phyloP scores from a whole-genome alignment of 768 basidiomycete genomes.

The Leccinum imitatum region DNA sequence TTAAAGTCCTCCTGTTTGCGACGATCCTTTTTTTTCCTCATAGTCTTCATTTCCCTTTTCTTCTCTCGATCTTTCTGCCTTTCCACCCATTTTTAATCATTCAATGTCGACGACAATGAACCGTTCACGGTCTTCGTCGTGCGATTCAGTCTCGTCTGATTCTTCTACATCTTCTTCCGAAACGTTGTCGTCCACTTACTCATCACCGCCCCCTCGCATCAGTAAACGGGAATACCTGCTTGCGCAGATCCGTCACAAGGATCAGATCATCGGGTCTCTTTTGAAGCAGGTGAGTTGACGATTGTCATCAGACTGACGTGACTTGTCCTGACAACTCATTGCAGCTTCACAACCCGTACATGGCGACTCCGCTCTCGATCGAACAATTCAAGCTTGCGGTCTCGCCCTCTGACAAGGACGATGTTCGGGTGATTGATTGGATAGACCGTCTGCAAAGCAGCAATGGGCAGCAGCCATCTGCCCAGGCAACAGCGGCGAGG shows the following conservation, averaged over 20 bases:
- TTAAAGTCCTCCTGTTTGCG: slow-evolving; percentile 15
- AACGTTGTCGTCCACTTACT: slow-evolving; percentile 37
- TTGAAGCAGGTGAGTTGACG: slow-evolving; percentile 65
- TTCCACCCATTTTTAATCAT: not conserved
- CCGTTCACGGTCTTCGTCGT: slow-evolving; percentile 23
- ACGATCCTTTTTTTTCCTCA: not conserved
- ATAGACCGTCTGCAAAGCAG: slow-evolving; percentile 67
- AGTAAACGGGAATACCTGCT: slow-evolving; percentile 87
- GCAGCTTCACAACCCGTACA: slow-evolving; percentile 71
- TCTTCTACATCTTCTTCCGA: slow-evolving; percentile 35
- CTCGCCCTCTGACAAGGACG: slow-evolving; percentile 69
- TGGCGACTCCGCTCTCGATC: slow-evolving; percentile 75
- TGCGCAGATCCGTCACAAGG: slow-evolving; percentile 85
- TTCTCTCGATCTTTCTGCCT: not conserved
- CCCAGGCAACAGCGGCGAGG: slow-evolving; percentile 36
- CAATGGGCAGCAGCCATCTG: slow-evolving; percentile 44
- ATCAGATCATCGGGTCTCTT: slow-evolving; percentile 80
- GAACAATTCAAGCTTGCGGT: slow-evolving; percentile 78
- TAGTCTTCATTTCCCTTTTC: not conserved
- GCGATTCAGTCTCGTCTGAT: slow-evolving; percentile 22
- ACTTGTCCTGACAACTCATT: slow-evolving; percentile 1
- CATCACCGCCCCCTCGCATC: slow-evolving; percentile 29
- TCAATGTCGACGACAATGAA: slow-evolving; percentile 9
- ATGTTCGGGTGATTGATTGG: slow-evolving; percentile 71
- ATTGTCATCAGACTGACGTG: not conserved